phyloP scores from a whole-genome alignment of 192 early-diverging fungal species.

The Backusella psychrophila region DNA sequence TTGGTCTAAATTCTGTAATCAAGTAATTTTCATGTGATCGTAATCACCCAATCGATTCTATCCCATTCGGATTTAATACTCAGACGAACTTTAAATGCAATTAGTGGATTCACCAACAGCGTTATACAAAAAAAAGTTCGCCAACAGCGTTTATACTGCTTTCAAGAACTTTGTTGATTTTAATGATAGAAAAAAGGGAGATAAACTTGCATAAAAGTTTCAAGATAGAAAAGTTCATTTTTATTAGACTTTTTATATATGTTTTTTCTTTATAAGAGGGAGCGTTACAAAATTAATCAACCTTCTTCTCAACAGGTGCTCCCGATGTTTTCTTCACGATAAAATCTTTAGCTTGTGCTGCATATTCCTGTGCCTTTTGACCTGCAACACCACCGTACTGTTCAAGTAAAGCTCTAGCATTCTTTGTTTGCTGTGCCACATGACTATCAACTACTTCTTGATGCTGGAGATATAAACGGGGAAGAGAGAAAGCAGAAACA shows the following conservation, averaged over 20 bases:
- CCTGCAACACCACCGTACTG: conserved; percentile 32
- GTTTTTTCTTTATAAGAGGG: not conserved
- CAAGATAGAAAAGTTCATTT: not conserved
- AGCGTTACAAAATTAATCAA: not conserved
- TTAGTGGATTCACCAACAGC: not conserved
- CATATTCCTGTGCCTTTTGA: conserved; percentile 19
- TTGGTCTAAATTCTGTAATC: not conserved
- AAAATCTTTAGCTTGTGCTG: conserved; percentile 18
- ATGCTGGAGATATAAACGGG: conserved; percentile 34
- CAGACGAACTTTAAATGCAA: not conserved
- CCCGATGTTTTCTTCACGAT: conserved; percentile 14
- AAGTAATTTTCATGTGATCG: not conserved
- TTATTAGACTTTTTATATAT: not conserved
- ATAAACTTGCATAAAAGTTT: not conserved
- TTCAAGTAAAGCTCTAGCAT: conserved; percentile 16
- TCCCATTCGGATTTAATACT: not conserved
- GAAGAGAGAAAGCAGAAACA: conserved; percentile 20
- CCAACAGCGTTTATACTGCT: not conserved
- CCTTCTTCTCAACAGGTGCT: not conserved
- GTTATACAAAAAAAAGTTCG: not conserved
- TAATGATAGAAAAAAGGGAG: not conserved
- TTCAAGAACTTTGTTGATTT: not conserved
- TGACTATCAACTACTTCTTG: conserved; percentile 29
- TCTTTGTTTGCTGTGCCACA: conserved; percentile 19
- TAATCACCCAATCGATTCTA: not conserved